These are phyloP conservation scores for Penicillium paradoxum DNA, from an alignment of 495 filamentous ascomycete species.

Conservation along the genomic window DNA sequence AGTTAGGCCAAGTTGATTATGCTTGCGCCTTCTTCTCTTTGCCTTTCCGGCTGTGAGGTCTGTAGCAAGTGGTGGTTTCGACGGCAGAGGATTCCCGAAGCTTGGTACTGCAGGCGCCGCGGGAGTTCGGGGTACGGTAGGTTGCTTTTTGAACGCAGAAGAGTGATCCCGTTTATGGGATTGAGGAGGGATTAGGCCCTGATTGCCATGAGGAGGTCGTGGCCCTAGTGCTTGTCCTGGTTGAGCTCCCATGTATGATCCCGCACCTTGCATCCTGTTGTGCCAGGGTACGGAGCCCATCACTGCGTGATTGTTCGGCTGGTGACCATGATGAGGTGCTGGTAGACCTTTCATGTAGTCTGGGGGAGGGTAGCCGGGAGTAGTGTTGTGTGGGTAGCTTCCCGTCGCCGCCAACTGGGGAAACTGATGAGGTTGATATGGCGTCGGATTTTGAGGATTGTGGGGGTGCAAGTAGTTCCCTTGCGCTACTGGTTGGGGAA, in stretches of 20 bases:
- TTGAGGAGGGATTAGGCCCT: slow-evolving; percentile 32
- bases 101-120: slow-evolving; percentile 58
- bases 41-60: slow-evolving; percentile 30
- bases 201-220: slow-evolving; percentile 44
- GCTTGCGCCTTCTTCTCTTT: slow-evolving; percentile 74
- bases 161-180: slow-evolving; percentile 38
- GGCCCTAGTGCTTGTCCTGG: slow-evolving; percentile 31
- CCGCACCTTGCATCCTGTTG: slow-evolving; percentile 39
- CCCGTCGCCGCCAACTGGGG: slow-evolving; percentile 26
- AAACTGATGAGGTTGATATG: slow-evolving; percentile 25
- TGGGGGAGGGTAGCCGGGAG: slow-evolving; percentile 20
- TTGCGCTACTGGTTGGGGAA: slow-evolving; percentile 24
- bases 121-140: slow-evolving; percentile 35
- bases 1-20: slow-evolving; percentile 75
- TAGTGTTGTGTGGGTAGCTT: slow-evolving; percentile 24
- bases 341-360: slow-evolving; percentile 23
- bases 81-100: slow-evolving; percentile 54
- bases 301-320: slow-evolving; percentile 40
- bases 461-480: slow-evolving; percentile 29
- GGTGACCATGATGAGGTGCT: slow-evolving; percentile 21
- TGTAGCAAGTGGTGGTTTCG: slow-evolving; percentile 54
- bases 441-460: slow-evolving; percentile 17
- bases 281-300: slow-evolving; percentile 58
- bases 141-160: slow-evolving; percentile 39
- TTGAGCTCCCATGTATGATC: slow-evolving; percentile 18